Percentiles rank a stretch among this genome's conserved stretches.
Evolutionary conservation across 495 filamentous ascomycete genomes (phyloP).

Genomic region (Aspergillus steynii): DNA sequence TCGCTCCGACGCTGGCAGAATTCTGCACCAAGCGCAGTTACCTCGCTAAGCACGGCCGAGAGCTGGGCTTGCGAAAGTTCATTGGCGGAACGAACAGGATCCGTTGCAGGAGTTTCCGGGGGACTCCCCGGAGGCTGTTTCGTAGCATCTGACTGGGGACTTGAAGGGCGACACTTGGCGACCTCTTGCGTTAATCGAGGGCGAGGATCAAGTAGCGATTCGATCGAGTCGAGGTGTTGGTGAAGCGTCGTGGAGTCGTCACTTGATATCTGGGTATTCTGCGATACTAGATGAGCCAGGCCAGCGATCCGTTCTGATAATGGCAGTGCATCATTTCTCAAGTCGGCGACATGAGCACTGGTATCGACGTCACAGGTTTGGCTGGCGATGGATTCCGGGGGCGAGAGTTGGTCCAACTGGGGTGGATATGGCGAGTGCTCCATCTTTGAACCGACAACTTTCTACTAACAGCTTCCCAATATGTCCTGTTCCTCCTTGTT

Average conservation of each 20-base stretch:
- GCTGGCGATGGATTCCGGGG: constrained; percentile 14
- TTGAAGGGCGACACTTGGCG: constrained; percentile 18
- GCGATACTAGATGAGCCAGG: constrained; percentile 27
- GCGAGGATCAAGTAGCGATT: constrained; percentile 32
- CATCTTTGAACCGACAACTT: not conserved
- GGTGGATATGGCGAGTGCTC: constrained; percentile 1
- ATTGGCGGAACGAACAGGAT: constrained; percentile 7
- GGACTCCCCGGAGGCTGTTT: not conserved
- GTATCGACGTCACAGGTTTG: constrained; percentile 6
- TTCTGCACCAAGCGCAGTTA: constrained; percentile 29
- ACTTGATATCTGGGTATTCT: constrained; percentile 10
- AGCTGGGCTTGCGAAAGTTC: constrained; percentile 21
- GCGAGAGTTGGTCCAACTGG: constrained; percentile 12
- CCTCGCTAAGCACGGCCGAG: constrained; percentile 25
- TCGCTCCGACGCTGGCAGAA: constrained; percentile 34
- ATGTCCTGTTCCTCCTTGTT: not conserved
- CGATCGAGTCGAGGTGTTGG: constrained; percentile 33
- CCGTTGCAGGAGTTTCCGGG: not conserved
- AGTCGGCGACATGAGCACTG: not conserved
- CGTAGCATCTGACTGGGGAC: constrained; percentile 1
- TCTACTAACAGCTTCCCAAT: not conserved
- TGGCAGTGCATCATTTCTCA: constrained; percentile 1
- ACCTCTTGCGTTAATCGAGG: constrained; percentile 23
- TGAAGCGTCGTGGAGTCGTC: constrained; percentile 26
- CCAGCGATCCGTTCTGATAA: constrained; percentile 28